Evolutionary conservation across 164 flowering plant genomes (phyloP).

Genomic region (Sextonia rubra): DNA sequence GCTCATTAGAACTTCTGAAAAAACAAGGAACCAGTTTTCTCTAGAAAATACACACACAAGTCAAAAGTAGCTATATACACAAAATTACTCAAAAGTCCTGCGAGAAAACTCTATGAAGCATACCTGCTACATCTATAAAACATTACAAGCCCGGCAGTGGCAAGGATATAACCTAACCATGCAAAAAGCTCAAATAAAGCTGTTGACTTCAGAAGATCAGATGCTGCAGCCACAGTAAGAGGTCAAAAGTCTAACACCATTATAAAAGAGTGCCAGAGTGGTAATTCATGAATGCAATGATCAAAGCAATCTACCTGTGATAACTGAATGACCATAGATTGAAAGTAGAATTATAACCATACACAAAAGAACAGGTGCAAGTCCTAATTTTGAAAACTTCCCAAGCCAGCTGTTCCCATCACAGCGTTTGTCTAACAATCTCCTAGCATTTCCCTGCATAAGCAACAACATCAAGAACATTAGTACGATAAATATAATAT

Average conservation of each 20-base stretch:
- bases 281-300: constrained; percentile 3
- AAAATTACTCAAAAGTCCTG: not conserved
- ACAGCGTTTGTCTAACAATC: constrained; percentile 77
- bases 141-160: constrained; percentile 67
- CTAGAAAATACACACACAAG: no score
- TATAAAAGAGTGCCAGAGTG: not conserved
- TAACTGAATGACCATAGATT: constrained; percentile 65
- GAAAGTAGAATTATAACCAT: constrained; percentile 54
- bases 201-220: constrained; percentile 61
- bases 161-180: constrained; percentile 78
- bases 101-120: constrained; percentile 27
- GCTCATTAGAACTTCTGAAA: no score
- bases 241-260: constrained; percentile 5
- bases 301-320: constrained; percentile 48
- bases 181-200: constrained; percentile 71
- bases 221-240: constrained; percentile 42
- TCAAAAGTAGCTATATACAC: not conserved
- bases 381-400: constrained; percentile 71
- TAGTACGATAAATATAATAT: no score
- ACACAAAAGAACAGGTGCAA: constrained; percentile 86
- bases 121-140: constrained; percentile 96
- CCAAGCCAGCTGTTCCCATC: constrained; percentile 72
- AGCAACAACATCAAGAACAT: not conserved
- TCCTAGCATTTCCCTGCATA: constrained; percentile 86
- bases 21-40: no score